These are phyloP conservation scores for Schoenoplectus tabernaemontani DNA, from an alignment of 202 grass and related monocot species.

Conservation along the genomic window DNA sequence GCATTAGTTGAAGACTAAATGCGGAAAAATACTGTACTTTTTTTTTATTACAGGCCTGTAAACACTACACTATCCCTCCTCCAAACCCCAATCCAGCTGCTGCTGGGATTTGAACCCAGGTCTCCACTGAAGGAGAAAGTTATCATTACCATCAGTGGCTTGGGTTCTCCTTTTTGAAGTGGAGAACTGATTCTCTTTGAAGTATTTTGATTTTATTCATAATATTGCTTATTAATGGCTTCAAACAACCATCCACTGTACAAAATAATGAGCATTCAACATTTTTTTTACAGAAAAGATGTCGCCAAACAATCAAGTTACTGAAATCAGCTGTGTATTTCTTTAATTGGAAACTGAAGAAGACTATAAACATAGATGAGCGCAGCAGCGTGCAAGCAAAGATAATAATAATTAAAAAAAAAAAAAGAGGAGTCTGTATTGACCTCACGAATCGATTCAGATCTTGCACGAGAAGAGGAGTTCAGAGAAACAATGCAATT, in stretches of 20 bases:
- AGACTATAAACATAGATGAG: not conserved
- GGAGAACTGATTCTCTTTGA: not conserved
- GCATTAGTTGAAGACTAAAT: not conserved
- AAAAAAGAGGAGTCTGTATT: not conserved
- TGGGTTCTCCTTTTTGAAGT: too few relatives aligned
- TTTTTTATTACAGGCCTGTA: not conserved
- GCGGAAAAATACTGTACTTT: not conserved
- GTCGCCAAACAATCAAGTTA: not conserved
- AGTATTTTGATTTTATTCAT: not conserved
- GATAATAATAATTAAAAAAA: not conserved
- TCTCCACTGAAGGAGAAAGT: not conserved
- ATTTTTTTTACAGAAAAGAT: too few relatives aligned
- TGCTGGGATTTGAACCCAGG: not conserved
- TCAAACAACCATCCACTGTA: not conserved
- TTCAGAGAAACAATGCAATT: constrained; percentile 84
- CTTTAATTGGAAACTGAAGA: not conserved
- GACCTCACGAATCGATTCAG: constrained; percentile 19
- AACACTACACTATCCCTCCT: not conserved
- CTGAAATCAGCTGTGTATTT: not conserved
- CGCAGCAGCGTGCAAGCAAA: not conserved
- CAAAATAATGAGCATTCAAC: not conserved
- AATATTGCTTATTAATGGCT: not conserved
- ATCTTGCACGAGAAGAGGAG: constrained; percentile 21
- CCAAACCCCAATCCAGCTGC: not conserved
- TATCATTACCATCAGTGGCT: not conserved